Percentiles rank a stretch among this genome's conserved stretches.
Conservation (phyloP, 2,329 filamentous ascomycete species). For the Colletotrichum agaves region DNA sequence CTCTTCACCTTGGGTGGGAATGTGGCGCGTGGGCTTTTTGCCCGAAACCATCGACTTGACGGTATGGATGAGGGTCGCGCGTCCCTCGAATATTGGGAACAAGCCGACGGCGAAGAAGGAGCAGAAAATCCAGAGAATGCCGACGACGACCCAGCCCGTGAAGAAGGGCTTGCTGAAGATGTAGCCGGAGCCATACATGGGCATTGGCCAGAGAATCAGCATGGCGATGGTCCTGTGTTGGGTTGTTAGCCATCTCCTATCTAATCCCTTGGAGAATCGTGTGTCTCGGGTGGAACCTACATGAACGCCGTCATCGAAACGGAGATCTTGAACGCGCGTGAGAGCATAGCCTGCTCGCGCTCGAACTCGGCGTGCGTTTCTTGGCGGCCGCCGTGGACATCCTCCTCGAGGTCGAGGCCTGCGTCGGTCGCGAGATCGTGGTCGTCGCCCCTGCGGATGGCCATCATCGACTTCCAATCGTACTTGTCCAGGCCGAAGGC, state of each 20-base stretch:
- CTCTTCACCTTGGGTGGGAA: conserved; percentile 34
- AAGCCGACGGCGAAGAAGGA: conserved; percentile 79
- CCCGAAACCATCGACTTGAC: conserved; percentile 67
- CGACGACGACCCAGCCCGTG: conserved; percentile 81
- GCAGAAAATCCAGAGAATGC: conserved; percentile 83
- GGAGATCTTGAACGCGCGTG: conserved; percentile 63
- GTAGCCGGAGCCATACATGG: conserved; percentile 85
- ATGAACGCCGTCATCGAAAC: conserved; percentile 62
- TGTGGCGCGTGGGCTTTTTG: conserved; percentile 42
- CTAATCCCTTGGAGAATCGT: too few relatives aligned
- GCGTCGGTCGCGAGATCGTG: conserved; percentile 73
- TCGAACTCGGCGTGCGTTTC: conserved; percentile 52
- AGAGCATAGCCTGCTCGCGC: conserved; percentile 60
- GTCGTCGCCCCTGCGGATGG: conserved; percentile 83
- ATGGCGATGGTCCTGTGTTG: conserved; percentile 68
- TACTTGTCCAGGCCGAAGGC: conserved; percentile 73
- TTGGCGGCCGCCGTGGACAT: conserved; percentile 58
- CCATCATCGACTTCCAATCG: conserved; percentile 86
- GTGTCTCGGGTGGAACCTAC: not conserved
- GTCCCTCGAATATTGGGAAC: conserved; percentile 84
- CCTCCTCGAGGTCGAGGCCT: conserved; percentile 71
- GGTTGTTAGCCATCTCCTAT: not conserved
- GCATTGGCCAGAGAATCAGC: conserved; percentile 90
- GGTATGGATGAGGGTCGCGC: conserved; percentile 72
- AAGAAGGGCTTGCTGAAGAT: conserved; percentile 87